Evolutionary conservation across 1,139 yeast species (phyloP).

Genomic region (Meyerozyma smithsonii): DNA sequence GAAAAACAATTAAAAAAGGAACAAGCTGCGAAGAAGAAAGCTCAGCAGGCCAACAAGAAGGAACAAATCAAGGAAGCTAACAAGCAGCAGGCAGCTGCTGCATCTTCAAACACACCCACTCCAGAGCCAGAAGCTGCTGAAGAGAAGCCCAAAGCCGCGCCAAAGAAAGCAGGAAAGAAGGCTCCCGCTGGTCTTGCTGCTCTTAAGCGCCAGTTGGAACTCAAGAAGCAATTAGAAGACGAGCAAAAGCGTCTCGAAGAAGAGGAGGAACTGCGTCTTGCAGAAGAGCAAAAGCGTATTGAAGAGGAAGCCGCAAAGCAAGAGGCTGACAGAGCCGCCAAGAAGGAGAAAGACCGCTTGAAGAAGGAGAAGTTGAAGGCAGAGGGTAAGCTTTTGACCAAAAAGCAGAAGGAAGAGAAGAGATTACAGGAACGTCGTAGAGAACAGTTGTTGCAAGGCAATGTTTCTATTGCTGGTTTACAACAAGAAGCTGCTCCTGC

Average conservation of each 20-base stretch:
- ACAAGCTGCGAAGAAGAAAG: constrained; percentile 80
- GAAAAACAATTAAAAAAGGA: constrained; percentile 94
- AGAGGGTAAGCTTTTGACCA: constrained; percentile 85
- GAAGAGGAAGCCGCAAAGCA: constrained; percentile 61
- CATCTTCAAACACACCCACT: constrained; percentile 24
- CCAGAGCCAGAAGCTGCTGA: constrained; percentile 24
- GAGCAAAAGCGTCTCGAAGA: constrained; percentile 61
- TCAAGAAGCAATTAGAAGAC: constrained; percentile 79
- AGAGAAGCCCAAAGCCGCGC: constrained; percentile 23
- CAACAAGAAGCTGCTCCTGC: constrained; percentile 30
- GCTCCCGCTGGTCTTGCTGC: constrained; percentile 81
- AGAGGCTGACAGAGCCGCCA: constrained; percentile 69
- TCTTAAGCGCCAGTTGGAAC: constrained; percentile 77
- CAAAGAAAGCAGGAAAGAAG: constrained; percentile 59
- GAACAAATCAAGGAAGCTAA: constrained; percentile 62
- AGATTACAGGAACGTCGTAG: constrained; percentile 85
- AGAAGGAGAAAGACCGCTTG: constrained; percentile 79
- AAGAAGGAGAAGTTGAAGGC: constrained; percentile 80
- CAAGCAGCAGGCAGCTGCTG: constrained; percentile 50
- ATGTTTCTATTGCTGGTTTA: constrained; percentile 73
- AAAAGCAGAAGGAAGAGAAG: constrained; percentile 93
- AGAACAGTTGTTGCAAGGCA: constrained; percentile 75
- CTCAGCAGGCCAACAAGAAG: constrained; percentile 55
- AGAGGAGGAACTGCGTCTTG: constrained; percentile 60
- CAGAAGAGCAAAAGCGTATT: constrained; percentile 56